Evolutionary conservation across 768 basidiomycete genomes (phyloP).

Genomic region (Serendipita sp.): DNA sequence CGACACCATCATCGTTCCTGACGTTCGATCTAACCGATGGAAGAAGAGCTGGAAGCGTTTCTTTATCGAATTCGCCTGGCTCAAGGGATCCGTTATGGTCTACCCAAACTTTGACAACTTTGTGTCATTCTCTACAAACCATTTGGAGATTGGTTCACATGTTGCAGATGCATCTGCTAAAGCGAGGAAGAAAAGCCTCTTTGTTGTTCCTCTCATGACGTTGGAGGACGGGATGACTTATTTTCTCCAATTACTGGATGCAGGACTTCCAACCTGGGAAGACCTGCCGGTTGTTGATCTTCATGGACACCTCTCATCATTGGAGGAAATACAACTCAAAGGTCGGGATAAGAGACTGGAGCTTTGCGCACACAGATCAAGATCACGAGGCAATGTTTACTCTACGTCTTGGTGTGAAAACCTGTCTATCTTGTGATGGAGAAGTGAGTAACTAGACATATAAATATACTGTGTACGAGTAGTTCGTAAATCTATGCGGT

Average conservation of each 20-base stretch:
- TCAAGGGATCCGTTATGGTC: constrained; percentile 75
- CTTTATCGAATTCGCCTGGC: constrained; percentile 71
- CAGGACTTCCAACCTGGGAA: constrained; percentile 33
- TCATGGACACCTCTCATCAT: constrained; percentile 30
- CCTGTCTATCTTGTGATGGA: background rate
- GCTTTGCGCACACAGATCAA: background rate
- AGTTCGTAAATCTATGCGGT: background rate
- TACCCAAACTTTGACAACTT: constrained; percentile 70
- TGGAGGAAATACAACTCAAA: constrained; percentile 20
- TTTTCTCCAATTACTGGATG: constrained; percentile 45
- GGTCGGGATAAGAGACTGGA: constrained; percentile 12
- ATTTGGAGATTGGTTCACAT: constrained; percentile 71
- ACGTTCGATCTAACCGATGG: constrained; percentile 70
- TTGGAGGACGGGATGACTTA: constrained; percentile 21
- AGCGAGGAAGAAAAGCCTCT: constrained; percentile 42
- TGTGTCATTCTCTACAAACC: constrained; percentile 74
- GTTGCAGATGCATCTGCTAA: constrained; percentile 39
- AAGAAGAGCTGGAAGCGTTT: constrained; percentile 74
- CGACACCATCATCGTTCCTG: constrained; percentile 40
- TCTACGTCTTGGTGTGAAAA: background rate
- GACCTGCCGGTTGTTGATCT: constrained; percentile 56
- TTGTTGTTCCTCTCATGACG: constrained; percentile 54
- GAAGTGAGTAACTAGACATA: background rate
- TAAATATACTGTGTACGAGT: background rate
- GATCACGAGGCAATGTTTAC: background rate